Base-by-base conservation (phyloP, 2,329 filamentous ascomycete species). In the Penicillium vulpinum region DNA sequence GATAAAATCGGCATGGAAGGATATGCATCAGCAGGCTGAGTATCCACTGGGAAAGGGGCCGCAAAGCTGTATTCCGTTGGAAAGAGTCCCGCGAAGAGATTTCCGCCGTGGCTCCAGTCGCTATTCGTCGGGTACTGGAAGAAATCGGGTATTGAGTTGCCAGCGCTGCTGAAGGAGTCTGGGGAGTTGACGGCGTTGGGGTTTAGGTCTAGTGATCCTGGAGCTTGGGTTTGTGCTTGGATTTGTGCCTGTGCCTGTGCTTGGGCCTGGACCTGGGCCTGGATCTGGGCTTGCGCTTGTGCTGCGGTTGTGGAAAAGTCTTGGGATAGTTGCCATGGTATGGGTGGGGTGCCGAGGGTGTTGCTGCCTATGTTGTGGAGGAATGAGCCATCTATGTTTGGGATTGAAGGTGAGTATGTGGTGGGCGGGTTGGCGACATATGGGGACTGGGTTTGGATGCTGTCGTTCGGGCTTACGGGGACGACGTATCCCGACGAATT, bases 51-150 rank as follows among this genome's bases (percentile, higher is more conserved):
- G 13, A 10, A 4, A 0, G 28, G 18, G 7, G 35, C n/a, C 15
- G 29, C 18, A 24, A 45, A 50, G n/a, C 13, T n/a, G 33, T 54
- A 31, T 36, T 62, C 62, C 10, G 55, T 39, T 1, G 64, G 60
- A 28, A 70, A 65, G 16, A 72, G 58, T 15, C 63, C 65, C 7
- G 59, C 51, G 39, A 69, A 65, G 36, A 69, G 58, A 13, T 70
- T 67, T 9, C 62, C 60, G 21, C 67, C 62, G 35, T 70, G 62
- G 54, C 87, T 90, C 91, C 91, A 96, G 69, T 97, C 92, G 18
- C 96, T 81, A 8, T 89, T 91, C 83, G 96, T 91, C 0, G 92
- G 92, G 80, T 96, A 85, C 71, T 92, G 88, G 85, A 93, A 97
- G 33, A 97, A 76, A 73, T 96, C 92, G 62, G 69, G 68, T 44